Conservation (phyloP, 768 basidiomycete genomes). For the Boletus sp. region DNA sequence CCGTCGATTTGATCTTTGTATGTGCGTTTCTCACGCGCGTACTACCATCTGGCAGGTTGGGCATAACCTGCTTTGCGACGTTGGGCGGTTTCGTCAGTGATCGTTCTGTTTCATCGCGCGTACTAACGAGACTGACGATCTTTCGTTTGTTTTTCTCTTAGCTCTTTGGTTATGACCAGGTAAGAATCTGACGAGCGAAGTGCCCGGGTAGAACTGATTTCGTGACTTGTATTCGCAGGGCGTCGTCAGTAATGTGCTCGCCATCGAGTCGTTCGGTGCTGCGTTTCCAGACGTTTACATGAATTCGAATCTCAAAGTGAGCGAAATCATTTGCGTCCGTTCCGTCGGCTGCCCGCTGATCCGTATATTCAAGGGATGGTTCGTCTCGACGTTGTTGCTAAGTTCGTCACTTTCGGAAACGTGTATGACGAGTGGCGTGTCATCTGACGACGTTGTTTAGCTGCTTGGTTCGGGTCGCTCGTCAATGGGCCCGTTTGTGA, state of each 20-base stretch:
- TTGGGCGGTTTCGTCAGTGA: conserved; percentile 32
- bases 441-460: conserved; percentile 17
- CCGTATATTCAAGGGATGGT: conserved; percentile 26
- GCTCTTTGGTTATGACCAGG: conserved; percentile 35
- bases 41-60: conserved; percentile 18
- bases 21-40: not conserved
- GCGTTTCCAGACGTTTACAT: conserved; percentile 32
- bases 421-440: not conserved
- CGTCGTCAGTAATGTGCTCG: conserved; percentile 33
- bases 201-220: not conserved
- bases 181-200: not conserved
- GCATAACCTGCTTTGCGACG: conserved; percentile 32
- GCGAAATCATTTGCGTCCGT: not conserved
- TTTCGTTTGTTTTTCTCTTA: conserved; percentile 1
- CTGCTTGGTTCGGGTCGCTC: conserved; percentile 32
- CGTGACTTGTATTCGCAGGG: conserved; percentile 16
- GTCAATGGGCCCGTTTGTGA: conserved; percentile 33
- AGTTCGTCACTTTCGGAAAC: conserved; percentile 13
- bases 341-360: not conserved
- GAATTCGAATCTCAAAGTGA: conserved; percentile 28
- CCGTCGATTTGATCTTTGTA: not conserved
- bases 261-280: conserved; percentile 34
- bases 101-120: not conserved
- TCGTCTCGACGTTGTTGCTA: conserved; percentile 29
- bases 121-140: not conserved